Conservation (phyloP, 2,329 filamentous ascomycete genomes). For the Ceratocystis colombiana region DNA sequence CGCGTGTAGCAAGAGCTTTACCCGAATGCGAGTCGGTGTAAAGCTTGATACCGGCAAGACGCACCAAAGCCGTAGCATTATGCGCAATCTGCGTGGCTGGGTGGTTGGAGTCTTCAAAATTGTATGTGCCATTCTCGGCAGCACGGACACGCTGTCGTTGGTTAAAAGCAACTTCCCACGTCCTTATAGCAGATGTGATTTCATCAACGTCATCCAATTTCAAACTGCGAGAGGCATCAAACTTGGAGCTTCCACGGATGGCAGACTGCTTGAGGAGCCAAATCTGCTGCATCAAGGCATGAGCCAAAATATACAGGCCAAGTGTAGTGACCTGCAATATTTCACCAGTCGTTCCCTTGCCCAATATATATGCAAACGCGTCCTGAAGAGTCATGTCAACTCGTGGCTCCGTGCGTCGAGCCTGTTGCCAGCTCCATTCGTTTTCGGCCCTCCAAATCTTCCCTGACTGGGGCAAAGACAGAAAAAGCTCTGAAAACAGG, state of each 20-base stretch:
- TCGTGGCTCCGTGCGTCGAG: constrained; percentile 41
- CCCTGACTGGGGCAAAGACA: constrained; percentile 45
- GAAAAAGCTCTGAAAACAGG: constrained; percentile 51
- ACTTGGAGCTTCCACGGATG: constrained; percentile 41
- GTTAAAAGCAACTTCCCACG: constrained; percentile 52
- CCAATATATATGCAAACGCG: constrained; percentile 46
- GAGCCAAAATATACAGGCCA: constrained; percentile 62
- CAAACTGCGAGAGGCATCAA: constrained; percentile 42
- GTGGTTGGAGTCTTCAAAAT: constrained; percentile 22
- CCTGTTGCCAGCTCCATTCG: constrained; percentile 51
- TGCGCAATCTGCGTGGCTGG: constrained; percentile 54
- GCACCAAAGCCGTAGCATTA: constrained; percentile 52
- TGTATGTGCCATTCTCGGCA: constrained; percentile 37
- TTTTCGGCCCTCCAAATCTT: constrained; percentile 49
- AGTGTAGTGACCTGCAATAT: constrained; percentile 43
- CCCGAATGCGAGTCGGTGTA: constrained; percentile 56
- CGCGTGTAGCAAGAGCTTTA: constrained; percentile 54
- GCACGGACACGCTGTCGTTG: constrained; percentile 44
- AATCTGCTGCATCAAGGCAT: constrained; percentile 62
- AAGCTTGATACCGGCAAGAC: constrained; percentile 53
- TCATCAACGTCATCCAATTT: constrained; percentile 48
- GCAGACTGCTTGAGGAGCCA: constrained; percentile 57
- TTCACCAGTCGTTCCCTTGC: constrained; percentile 17
- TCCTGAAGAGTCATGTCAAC: constrained; percentile 48
- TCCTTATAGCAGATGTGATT: constrained; percentile 44